phyloP scores from a whole-genome alignment of 1,284 basidiomycete species.

The Papiliotrema flavescens region DNA sequence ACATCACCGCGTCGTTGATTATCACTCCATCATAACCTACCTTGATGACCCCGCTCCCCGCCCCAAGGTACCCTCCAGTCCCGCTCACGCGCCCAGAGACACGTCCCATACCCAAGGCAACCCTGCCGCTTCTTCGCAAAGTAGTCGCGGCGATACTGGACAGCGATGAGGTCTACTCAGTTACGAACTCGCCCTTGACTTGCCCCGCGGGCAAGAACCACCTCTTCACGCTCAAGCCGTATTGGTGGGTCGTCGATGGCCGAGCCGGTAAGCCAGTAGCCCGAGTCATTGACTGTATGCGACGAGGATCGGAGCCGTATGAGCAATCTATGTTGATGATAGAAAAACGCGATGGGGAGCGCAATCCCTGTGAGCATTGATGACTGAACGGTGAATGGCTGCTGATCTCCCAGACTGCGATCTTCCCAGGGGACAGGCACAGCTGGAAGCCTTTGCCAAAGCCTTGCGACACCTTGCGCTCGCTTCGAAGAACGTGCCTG shows the following conservation, averaged over 20 bases:
- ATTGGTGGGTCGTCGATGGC: constrained; percentile 26
- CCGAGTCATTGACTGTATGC: not conserved
- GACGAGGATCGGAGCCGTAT: not conserved
- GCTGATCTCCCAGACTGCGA: constrained; percentile 21
- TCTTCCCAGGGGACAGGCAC: constrained; percentile 25
- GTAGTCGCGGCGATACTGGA: not conserved
- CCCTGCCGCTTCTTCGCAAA: not conserved
- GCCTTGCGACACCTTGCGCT: constrained; percentile 22
- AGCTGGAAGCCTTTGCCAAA: constrained; percentile 21
- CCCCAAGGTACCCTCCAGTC: not conserved
- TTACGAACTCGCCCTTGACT: constrained; percentile 22
- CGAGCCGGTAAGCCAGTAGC: constrained; percentile 19
- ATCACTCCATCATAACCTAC: too few species aligned
- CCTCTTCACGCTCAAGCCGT: constrained; percentile 32
- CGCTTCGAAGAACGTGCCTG: constrained; percentile 11
- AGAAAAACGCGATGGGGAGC: constrained; percentile 33
- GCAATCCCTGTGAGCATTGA: constrained; percentile 31
- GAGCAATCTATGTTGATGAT: not conserved
- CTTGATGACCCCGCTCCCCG: not conserved
- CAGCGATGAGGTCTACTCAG: constrained; percentile 16
- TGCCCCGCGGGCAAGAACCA: constrained; percentile 28
- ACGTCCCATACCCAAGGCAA: not conserved
- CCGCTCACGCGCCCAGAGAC: not conserved
- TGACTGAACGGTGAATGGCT: not conserved
- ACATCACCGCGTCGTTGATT: too few species aligned